Evolutionary conservation across 164 flowering plant genomes (phyloP).

Genomic region (Annona squamosa): DNA sequence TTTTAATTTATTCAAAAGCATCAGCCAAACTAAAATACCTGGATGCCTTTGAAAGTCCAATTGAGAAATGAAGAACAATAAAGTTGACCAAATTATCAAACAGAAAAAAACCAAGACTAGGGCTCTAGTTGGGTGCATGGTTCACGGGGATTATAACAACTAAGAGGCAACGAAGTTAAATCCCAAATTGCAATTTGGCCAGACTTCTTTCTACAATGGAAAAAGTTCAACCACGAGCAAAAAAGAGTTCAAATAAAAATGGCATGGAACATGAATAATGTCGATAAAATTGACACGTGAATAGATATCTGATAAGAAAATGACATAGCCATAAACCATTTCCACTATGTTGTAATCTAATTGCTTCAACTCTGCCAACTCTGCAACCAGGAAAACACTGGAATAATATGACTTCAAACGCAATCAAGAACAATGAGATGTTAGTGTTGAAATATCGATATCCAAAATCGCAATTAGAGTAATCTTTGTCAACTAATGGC

Average conservation of each 20-base stretch:
- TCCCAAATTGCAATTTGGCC: neutral
- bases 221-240: no score
- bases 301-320: neutral
- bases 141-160: neutral
- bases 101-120: neutral
- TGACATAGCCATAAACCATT: neutral
- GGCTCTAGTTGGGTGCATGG: neutral
- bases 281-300: neutral
- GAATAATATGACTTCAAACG: no score
- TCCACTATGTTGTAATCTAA: neutral
- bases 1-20: no score
- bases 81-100: neutral
- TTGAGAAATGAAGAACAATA: neutral
- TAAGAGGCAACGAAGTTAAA: neutral
- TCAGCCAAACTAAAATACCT: neutral
- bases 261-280: neutral
- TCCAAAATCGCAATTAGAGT: neutral
- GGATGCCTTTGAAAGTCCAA: neutral
- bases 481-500: neutral
- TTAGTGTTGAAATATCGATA: neutral
- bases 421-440: neutral
- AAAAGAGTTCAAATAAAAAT: neutral
- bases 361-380: neutral
- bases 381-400: neutral
- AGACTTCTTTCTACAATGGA: neutral